Evolutionary conservation across 2,329 filamentous ascomycete genomes (phyloP).

Genomic region (Orbilia javanica): DNA sequence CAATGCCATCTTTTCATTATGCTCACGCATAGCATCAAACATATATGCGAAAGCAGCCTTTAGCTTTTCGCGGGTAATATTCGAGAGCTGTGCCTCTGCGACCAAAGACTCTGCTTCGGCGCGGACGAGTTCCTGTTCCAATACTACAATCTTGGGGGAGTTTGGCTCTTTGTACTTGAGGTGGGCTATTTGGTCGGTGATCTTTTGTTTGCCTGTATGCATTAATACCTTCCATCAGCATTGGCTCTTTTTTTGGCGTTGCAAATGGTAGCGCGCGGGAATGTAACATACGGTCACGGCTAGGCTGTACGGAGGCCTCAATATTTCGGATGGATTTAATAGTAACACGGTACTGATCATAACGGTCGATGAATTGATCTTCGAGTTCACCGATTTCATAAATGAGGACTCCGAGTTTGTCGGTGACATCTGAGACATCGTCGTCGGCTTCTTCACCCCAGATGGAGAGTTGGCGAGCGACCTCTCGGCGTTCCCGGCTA

Average conservation of each 20-base stretch:
- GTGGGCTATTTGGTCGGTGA: constrained; percentile 97
- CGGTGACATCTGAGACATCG: constrained; percentile 97
- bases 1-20: constrained; percentile 97
- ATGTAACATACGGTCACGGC: constrained; percentile 84
- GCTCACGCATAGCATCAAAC: constrained; percentile 96
- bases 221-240: neutral
- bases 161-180: constrained; percentile 99
- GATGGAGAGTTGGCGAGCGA: constrained; percentile 97
- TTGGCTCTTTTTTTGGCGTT: neutral
- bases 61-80: constrained; percentile 99
- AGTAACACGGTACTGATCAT: constrained; percentile 98
- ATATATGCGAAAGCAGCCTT: constrained; percentile 99
- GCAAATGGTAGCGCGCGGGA: neutral
- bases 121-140: constrained; percentile 98
- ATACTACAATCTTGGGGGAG: constrained; percentile 95
- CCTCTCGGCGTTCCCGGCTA: constrained; percentile 96
- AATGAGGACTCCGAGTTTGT: constrained; percentile 96
- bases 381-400: constrained; percentile 99
- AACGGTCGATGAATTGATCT: constrained; percentile 97
- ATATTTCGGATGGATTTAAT: constrained; percentile 99
- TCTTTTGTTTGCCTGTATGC: constrained; percentile 92
- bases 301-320: constrained; percentile 96
- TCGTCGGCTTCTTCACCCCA: constrained; percentile 97
- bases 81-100: constrained; percentile 96
- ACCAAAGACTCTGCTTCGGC: constrained; percentile 99